Conservation (phyloP, 2,329 filamentous ascomycete species). For the Penicillium thymicola region DNA sequence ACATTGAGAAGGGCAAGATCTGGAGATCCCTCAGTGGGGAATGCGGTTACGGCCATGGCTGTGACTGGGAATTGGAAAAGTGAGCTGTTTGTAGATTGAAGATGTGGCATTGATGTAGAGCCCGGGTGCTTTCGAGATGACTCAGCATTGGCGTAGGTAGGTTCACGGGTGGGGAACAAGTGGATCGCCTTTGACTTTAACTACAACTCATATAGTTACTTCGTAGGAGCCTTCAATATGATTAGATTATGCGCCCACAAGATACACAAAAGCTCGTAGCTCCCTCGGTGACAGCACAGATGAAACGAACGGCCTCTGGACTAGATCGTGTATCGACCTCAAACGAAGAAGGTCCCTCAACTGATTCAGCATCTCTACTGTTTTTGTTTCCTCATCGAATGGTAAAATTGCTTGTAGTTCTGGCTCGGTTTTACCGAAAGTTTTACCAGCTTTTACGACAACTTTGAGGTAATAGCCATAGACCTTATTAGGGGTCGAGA, state of each 20-base stretch:
- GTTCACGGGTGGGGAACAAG: too few species aligned
- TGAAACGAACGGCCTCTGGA: background rate
- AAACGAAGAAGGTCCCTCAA: background rate
- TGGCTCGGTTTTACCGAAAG: too few species aligned
- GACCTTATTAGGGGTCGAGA: too few species aligned
- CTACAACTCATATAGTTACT: too few species aligned
- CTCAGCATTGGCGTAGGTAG: background rate
- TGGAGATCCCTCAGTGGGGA: constrained; percentile 19
- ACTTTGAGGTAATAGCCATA: too few species aligned
- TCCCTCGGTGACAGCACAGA: background rate
- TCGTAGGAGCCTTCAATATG: too few species aligned
- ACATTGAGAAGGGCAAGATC: constrained; percentile 40
- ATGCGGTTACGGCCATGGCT: constrained; percentile 19
- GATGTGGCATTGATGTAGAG: background rate
- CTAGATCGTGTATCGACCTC: background rate
- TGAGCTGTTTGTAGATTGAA: background rate
- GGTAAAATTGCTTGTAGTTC: too few species aligned
- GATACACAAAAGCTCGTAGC: background rate
- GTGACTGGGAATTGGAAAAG: background rate
- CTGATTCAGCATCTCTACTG: too few species aligned
- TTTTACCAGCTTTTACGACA: too few species aligned
- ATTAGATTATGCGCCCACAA: too few species aligned
- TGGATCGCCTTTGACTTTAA: too few species aligned
- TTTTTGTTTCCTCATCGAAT: too few species aligned
- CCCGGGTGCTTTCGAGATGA: background rate